Base-by-base conservation (phyloP, 495 filamentous ascomycete species). In the Trichoderma reesei region DNA sequence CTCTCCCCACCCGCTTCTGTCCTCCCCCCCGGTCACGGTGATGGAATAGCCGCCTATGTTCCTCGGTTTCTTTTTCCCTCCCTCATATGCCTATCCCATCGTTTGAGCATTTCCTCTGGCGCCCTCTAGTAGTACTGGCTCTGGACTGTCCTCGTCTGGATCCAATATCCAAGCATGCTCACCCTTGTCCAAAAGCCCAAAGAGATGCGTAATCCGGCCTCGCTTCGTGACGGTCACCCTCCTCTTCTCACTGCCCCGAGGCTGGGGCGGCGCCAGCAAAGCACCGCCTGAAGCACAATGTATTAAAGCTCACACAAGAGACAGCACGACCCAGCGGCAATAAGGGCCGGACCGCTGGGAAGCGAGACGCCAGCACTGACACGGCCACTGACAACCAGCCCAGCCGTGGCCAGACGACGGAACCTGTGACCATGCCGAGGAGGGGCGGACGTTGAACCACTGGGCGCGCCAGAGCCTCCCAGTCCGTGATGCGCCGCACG, bases 341-440 rank as follows among this genome's bases (percentile, higher is more conserved):
- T 5, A 46, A 14, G 42, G 42, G 7, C 42, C 5, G 51, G 13
- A 26, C 51, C 5, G 34, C 34, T 56, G 51, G 51, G 51, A 56
- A 56, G 51, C 51, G 26, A 56, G 51, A 56, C 31, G 51, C 51
- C 26, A 31, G 51, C 51, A 13, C 51, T 56, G 51, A n/a, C 51
- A 34, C 51, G 11, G 3, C 9, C 51, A 56, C 7, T 11, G 5
- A 8, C 26, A 26, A 3, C 8, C 44, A 48, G 5, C n/a, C 7
- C 44, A n/a, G n/a, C n/a, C n/a, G n/a, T n/a, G n/a, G n/a, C 44
- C 44, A 18, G 44, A 14, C n/a, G 20, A 16, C n/a, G n/a, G 16
- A 7, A 48, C n/a, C 13, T 18, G 44, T 18, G 44, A 18, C 44
- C 44, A 48, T 39, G 37, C 37, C 10, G 37, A 44, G 14, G 41